phyloP scores from a whole-genome alignment of 768 basidiomycete species.

The Botryobasidium botryosum region DNA sequence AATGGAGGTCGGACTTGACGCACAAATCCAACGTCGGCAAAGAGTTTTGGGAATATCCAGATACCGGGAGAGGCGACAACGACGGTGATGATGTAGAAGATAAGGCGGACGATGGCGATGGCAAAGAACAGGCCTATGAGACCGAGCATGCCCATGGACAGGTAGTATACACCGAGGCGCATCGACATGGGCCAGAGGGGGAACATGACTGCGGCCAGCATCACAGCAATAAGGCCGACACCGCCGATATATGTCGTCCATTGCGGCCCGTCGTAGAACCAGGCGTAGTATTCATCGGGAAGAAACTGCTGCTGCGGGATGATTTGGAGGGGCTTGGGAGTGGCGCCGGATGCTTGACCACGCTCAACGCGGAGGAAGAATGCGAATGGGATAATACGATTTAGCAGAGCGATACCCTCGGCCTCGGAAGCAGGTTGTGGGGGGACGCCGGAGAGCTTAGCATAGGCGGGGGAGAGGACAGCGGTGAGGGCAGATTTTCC shows the following conservation, averaged over 20 bases:
- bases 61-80: conserved; percentile 78
- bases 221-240: conserved; percentile 75
- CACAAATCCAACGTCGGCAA: conserved; percentile 97
- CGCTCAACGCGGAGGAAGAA: conserved; percentile 90
- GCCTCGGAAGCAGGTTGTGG: conserved; percentile 52
- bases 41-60: conserved; percentile 97
- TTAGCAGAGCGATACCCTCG: conserved; percentile 53
- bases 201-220: conserved; percentile 98
- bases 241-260: conserved; percentile 87
- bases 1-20: conserved; percentile 22
- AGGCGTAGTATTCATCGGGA: conserved; percentile 78
- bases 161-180: conserved; percentile 89
- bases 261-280: conserved; percentile 93
- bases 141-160: conserved; percentile 74
- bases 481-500: conserved; percentile 90
- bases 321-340: conserved; percentile 67
- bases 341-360: conserved; percentile 45
- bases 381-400: conserved; percentile 57
- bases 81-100: conserved; percentile 88
- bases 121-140: conserved; percentile 82
- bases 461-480: conserved; percentile 79
- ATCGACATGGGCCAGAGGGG: conserved; percentile 92
- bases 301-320: conserved; percentile 63
- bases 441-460: conserved; percentile 63
- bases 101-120: conserved; percentile 75